Conservation (phyloP, 331 rosid species). For the Telfairia occidentalis region DNA sequence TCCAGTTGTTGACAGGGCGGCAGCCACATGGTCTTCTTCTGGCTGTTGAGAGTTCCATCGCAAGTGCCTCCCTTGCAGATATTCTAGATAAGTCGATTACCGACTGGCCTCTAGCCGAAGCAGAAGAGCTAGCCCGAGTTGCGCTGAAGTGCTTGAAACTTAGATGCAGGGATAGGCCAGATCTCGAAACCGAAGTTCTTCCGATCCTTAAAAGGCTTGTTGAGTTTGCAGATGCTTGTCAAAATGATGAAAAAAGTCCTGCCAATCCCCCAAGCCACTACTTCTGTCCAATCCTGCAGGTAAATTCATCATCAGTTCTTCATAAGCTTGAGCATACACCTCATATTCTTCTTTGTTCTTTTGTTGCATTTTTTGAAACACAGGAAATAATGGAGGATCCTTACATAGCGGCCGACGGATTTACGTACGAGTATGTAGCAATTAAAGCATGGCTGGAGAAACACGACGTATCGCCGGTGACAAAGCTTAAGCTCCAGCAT, state of each 20-base stretch:
- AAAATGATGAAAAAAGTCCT: constrained; percentile 24
- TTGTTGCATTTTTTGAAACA: neutral
- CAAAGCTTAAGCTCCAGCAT: constrained; percentile 50
- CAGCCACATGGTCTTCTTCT: constrained; percentile 53
- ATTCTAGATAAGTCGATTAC: constrained; percentile 56
- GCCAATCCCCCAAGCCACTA: constrained; percentile 54
- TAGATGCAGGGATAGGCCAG: constrained; percentile 94
- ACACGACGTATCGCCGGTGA: constrained; percentile 64
- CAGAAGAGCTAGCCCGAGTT: constrained; percentile 53
- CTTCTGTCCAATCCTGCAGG: constrained; percentile 95
- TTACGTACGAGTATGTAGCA: constrained; percentile 69
- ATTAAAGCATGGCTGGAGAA: constrained; percentile 83
- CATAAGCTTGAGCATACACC: neutral
- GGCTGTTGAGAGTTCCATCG: constrained; percentile 52
- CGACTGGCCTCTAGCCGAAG: constrained; percentile 75
- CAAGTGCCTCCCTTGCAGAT: constrained; percentile 37
- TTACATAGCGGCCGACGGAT: constrained; percentile 78
- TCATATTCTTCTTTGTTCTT: neutral
- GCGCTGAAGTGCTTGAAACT: constrained; percentile 63
- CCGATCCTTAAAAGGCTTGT: constrained; percentile 55
- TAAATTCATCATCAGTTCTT: constrained; percentile 10
- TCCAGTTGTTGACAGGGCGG: constrained; percentile 61
- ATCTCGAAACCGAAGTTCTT: constrained; percentile 77
- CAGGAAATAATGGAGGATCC: constrained; percentile 93
- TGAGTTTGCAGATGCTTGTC: constrained; percentile 42